Evolutionary conservation across 306 rosid genomes (phyloP), one percentile per base, ranked within the genome.

Genomic region (Cicer yamashitae): DNA sequence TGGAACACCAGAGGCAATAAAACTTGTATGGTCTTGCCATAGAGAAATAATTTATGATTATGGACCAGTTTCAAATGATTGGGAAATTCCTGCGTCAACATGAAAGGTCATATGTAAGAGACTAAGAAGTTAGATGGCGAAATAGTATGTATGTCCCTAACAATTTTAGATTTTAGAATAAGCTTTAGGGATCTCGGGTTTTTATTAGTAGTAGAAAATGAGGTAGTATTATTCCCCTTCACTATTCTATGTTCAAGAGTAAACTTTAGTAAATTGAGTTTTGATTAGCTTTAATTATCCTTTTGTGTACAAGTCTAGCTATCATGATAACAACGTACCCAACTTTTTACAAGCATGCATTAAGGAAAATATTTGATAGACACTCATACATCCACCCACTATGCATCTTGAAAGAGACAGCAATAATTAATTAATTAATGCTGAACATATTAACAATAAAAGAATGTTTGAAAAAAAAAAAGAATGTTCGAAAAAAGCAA

Each of bases 1-100:
- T n/a, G 99, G 97, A 65, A 90, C 99, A 61, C 97, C 99, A 0
- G 99, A 92, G 77, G 97, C 99, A 10, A 94, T 94, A 84, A 94
- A 90, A 88, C 97, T 92, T 7, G 97, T 94, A 11, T 94, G 99
- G 97, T 94, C 99, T 56, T 89, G 96, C 82, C 99, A 94, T 66
- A 87, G 99, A 69, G 99, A 94, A 80, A 78, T 94, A 69, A 94
- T 94, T 53, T 94, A 94, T 53, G 99, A 94, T 79, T 8, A 73
- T 30, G 97, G 99, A 5, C 99, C 96, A 0, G 34, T 94, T 67
- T 85, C 91, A 8, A 79, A 60, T 53, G 53, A 80, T 1, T 94
- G 97, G 96, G 80, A 87, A 70, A 56, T 84, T 73, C 98, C 99
- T 75, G 89, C 96, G 58, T 88, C 96, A 1, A 83, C 97, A 30